Evolutionary conservation across 148 eudicot genomes (phyloP).

Genomic region (Linanthus parryae): DNA sequence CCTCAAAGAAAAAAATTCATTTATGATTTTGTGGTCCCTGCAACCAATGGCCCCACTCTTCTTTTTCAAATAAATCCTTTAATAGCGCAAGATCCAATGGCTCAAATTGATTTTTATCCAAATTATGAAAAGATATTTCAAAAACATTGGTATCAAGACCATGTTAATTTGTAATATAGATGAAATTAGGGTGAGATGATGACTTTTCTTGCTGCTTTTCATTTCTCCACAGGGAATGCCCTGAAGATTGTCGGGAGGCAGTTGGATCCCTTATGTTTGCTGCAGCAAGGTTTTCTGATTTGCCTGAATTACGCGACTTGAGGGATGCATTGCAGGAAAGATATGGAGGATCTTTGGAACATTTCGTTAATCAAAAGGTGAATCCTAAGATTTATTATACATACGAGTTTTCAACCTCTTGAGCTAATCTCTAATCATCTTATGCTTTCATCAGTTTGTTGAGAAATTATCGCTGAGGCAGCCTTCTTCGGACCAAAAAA

Average conservation of each 20-base stretch:
- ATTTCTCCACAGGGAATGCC: conserved; percentile 62
- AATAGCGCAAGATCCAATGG: too few relatives aligned
- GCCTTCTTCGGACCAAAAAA: conserved; percentile 52
- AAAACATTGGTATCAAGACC: too few relatives aligned
- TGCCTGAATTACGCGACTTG: conserved; percentile 97
- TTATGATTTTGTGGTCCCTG: too few relatives aligned
- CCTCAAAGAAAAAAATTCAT: too few relatives aligned
- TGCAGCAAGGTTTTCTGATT: conserved; percentile 94
- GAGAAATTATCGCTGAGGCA: conserved; percentile 61
- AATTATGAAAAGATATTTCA: too few relatives aligned
- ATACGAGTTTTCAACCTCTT: not conserved
- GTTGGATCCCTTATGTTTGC: conserved; percentile 91
- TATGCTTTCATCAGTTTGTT: conserved; percentile 46
- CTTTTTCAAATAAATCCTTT: too few relatives aligned
- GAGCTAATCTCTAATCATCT: conserved; percentile 14
- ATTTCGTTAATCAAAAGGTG: conserved; percentile 73
- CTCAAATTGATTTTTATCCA: too few relatives aligned
- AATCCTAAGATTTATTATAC: conserved; percentile 1
- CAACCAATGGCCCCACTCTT: too few relatives aligned
- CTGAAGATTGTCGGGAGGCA: conserved; percentile 88
- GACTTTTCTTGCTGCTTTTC: not conserved
- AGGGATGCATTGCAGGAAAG: conserved; percentile 75
- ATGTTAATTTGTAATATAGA: too few relatives aligned
- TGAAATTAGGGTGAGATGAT: not conserved
- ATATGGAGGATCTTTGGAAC: conserved; percentile 74